These are phyloP conservation scores for Phytophthora ramorum DNA, from an alignment of 352 stramenopile genomes.

Conservation along the genomic window DNA sequence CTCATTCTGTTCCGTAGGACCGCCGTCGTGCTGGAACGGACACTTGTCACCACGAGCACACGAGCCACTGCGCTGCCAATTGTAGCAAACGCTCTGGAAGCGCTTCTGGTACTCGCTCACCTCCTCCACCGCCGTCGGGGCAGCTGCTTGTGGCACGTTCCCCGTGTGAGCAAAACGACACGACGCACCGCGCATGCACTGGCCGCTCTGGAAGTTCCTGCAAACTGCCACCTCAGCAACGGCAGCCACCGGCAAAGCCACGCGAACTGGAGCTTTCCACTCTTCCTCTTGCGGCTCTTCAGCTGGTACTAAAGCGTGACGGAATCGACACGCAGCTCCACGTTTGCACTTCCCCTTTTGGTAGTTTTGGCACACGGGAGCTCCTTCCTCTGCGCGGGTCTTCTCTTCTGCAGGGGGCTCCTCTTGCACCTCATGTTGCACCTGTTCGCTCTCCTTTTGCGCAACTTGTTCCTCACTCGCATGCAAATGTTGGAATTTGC, in stretches of 20 bases:
- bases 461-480: conserved; percentile 9
- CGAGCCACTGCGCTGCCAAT: conserved; percentile 54
- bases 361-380: conserved; percentile 70
- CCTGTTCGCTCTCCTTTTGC: conserved; percentile 12
- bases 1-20: neutral
- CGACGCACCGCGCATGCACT: conserved; percentile 54
- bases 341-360: conserved; percentile 79
- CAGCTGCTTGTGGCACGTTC: conserved; percentile 19
- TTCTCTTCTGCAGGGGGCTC: conserved; percentile 37
- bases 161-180: conserved; percentile 68
- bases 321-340: conserved; percentile 63
- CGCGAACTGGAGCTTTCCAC: conserved; percentile 42
- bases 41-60: conserved; percentile 54
- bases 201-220: conserved; percentile 55
- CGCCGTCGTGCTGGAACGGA: conserved; percentile 57
- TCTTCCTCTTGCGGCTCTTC: conserved; percentile 26
- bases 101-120: conserved; percentile 71
- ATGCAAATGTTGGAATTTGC: conserved; percentile 66
- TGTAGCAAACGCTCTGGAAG: conserved; percentile 73
- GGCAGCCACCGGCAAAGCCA: conserved; percentile 42
- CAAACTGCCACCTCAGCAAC: conserved; percentile 60
- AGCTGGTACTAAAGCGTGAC: conserved; percentile 44
- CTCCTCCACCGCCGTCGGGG: conserved; percentile 49
- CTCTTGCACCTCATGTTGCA: conserved; percentile 11
- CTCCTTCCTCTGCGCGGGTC: conserved; percentile 49